Percentiles rank a stretch among this genome's conserved stretches.
Conservation (phyloP, 179 eudicot species). For the Spinacia oleracea region DNA sequence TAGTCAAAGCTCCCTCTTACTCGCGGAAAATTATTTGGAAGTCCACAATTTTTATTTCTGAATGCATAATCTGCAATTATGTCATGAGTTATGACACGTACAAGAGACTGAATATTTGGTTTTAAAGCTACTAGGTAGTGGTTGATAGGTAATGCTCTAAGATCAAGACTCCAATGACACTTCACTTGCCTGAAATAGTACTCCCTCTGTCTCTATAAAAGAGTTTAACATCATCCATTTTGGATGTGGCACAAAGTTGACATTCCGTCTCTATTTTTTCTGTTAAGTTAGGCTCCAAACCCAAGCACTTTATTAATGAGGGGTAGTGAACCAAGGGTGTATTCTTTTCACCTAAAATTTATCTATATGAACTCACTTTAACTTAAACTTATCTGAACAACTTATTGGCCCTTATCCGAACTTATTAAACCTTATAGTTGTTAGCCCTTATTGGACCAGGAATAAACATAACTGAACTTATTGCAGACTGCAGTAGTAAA, state of each 20-base stretch:
- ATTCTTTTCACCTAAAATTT: no score
- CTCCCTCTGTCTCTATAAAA: no score
- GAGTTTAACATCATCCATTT: not conserved
- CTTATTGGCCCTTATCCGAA: no score
- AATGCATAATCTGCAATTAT: not conserved
- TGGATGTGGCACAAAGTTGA: not conserved
- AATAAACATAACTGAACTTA: no score
- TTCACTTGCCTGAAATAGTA: not conserved
- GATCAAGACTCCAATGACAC: not conserved
- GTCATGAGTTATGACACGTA: not conserved
- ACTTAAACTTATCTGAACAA: no score
- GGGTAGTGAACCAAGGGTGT: no score
- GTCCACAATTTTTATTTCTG: not conserved
- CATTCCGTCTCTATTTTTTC: not conserved
- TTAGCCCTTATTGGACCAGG: no score
- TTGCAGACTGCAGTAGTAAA: no score
- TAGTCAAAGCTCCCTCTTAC: not conserved
- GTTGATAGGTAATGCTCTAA: not conserved
- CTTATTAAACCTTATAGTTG: no score
- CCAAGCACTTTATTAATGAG: not conserved
- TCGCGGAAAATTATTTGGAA: not conserved
- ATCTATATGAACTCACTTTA: no score
- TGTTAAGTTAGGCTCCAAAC: not conserved
- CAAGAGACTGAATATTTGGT: not conserved
- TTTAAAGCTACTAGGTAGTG: not conserved